Percentiles rank a stretch among this genome's conserved stretches.
Evolutionary conservation across 2,329 filamentous ascomycete species (phyloP).

Genomic region (Erysiphe pulchra): DNA sequence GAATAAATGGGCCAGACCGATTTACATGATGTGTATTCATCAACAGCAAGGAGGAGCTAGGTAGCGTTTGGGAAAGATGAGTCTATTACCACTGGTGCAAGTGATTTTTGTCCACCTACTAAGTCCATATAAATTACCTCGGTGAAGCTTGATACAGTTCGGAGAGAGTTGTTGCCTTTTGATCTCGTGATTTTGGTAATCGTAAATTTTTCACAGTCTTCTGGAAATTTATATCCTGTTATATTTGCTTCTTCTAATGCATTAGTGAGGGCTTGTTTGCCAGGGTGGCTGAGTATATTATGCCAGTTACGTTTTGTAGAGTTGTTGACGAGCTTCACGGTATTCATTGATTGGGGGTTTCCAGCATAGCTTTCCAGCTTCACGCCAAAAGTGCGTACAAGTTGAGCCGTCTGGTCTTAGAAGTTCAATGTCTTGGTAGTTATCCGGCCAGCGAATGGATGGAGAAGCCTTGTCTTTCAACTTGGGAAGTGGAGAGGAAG

Average conservation of each 20-base stretch:
- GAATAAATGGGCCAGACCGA: too few relatives aligned
- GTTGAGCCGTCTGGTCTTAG: background rate
- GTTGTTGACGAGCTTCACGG: background rate
- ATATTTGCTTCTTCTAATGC: background rate
- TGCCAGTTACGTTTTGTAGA: background rate
- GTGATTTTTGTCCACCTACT: background rate
- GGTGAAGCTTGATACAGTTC: background rate
- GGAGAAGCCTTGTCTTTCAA: background rate
- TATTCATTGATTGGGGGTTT: background rate
- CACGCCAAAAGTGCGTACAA: background rate
- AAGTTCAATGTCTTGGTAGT: background rate
- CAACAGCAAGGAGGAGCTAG: background rate
- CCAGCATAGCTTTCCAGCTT: background rate
- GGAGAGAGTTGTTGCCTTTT: background rate
- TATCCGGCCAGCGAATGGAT: background rate
- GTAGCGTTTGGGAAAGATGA: background rate
- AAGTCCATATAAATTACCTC: background rate
- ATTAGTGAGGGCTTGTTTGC: background rate
- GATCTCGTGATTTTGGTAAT: background rate
- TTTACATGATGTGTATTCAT: too few relatives aligned
- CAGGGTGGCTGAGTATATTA: background rate
- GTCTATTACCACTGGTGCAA: background rate
- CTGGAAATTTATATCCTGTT: background rate
- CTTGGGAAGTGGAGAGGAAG: background rate
- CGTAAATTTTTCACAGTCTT: background rate